phyloP scores from a whole-genome alignment of 129 eudicot species.

The Helianthus tuberosus region DNA sequence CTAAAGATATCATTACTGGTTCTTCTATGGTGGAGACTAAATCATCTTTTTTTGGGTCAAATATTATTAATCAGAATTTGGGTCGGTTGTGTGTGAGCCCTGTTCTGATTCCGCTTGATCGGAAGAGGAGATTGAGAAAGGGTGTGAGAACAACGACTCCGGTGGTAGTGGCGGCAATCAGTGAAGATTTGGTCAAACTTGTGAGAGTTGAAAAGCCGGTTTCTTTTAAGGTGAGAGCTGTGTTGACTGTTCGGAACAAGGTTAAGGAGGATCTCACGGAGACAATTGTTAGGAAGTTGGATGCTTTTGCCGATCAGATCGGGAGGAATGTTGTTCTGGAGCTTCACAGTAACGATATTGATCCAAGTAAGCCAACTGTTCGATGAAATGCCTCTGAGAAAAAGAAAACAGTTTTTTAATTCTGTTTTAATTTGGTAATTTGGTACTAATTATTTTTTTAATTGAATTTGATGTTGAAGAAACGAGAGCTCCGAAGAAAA shows the following conservation, averaged over 20 bases:
- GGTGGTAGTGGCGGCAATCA: slow-evolving; percentile 66
- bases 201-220: slow-evolving; percentile 61
- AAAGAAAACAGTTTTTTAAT: background rate
- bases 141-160: background rate
- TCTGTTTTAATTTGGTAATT: background rate
- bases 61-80: slow-evolving; percentile 14
- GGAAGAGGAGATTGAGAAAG: slow-evolving; percentile 28
- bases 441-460: background rate
- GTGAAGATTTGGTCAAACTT: slow-evolving; percentile 70
- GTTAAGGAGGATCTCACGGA: slow-evolving; percentile 81
- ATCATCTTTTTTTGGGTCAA: slow-evolving; percentile 43
- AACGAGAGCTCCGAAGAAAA: slow-evolving; percentile 72
- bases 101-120: slow-evolving; percentile 35
- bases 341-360: slow-evolving; percentile 74
- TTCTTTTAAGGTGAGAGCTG: slow-evolving; percentile 76
- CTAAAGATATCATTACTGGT: slow-evolving; percentile 53
- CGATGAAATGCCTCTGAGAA: slow-evolving; percentile 21
- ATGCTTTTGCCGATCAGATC: slow-evolving; percentile 68
- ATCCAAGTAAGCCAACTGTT: slow-evolving; percentile 72
- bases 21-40: slow-evolving; percentile 42
- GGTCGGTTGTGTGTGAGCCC: slow-evolving; percentile 27
- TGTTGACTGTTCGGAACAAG: slow-evolving; percentile 83
- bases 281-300: slow-evolving; percentile 58
- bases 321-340: slow-evolving; percentile 83
- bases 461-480: slow-evolving; percentile 42